Base-by-base conservation (phyloP, 2,329 filamentous ascomycete species). In the Zymoseptoria pseudotritici region DNA sequence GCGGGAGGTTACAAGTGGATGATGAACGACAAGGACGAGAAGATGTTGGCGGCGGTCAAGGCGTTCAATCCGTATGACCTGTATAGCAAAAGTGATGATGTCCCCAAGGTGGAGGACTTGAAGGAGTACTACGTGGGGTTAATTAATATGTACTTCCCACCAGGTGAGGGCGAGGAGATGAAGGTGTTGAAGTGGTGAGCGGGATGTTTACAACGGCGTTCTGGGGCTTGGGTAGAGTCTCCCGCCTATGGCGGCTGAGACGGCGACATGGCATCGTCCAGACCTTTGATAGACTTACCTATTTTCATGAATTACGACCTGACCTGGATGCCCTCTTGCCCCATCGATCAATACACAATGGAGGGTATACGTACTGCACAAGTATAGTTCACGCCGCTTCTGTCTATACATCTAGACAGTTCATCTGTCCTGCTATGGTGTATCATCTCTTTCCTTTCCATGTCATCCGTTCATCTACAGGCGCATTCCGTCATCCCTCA, bases 41-140 rank as follows among this genome's bases (percentile, higher is more conserved):
- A 82, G 69, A 91, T 95, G 86, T 78, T 95, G 67, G 83, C 84
- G 71, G 90, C 90, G 8, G 91, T 95, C 55, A 83, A 84, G 74
- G 90, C 89, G 0, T 96, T 96, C 76, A 96, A 96, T 73, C 90
- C 91, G 0, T 96, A 96, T 69, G 91, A 96, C 72, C 72, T 96
- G 56, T 96, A 96, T 79, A 93, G 88, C 79, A 96, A 96, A 85
- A 91, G 86, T 67, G 91, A 96, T 69, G 89, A 85, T 22, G 81
- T 91, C 21, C 91, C 90, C 1, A 86, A 83, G 59, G 83, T 87
- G 0, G 87, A 91, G 70, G 84, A 89, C 69, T 78, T 96, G 60
- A 95, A 93, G 82, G 82, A 83, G 68, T 91, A 90, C 75, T 91
- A 91, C 71, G 70, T 88, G 64, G 86, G 86, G 61, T 79, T 91